Evolutionary conservation across 1,139 yeast species (phyloP), one percentile per base, ranked within the genome.

Genomic region (Saccharomyces uvarum): DNA sequence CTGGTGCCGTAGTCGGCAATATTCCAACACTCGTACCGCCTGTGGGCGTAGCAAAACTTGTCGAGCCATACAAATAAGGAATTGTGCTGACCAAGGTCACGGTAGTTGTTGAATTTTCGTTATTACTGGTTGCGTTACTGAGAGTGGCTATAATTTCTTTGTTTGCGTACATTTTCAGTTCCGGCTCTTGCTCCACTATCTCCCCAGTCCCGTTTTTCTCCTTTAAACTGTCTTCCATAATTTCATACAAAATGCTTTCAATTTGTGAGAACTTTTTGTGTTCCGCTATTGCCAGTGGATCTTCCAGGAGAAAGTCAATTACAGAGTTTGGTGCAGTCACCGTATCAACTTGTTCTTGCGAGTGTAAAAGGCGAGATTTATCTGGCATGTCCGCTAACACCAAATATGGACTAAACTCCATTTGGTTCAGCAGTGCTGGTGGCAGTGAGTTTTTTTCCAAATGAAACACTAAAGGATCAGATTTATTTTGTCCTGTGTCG

Each of bases 351-450:
- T 51, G 49, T 5, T 54, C 50, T 16, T 51, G 51, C 5, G 52
- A 19, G n/a, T 54, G 54, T 24, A 58, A 46, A 51, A 54, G 53
- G 24, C 42, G 38, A n/a, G 59, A 57, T 2, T 44, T 26, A n/a
- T 51, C 59, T n/a, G 56, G 60, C 13, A 54, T 3, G 41, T 58
- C 53, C n/a, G 56, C 51, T 32, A 57, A 46, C 1, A 56, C 48
- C 49, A 57, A 47, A 47, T 53, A 53, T 5, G 56, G 47, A 32
- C 53, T 52, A 7, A 28, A 41, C 11, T 33, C 41, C 21, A 57
- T 32, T 27, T 54, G 46, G n/a, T 54, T 42, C 3, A 56, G 21
- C 7, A 51, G 9, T 14, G 56, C 58, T 21, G 56, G 54, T 24
- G 59, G 24, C 13, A 56, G 19, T 24, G 33, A 32, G n/a, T 52